Evolutionary conservation across 2,329 filamentous ascomycete genomes (phyloP), one percentile per base, ranked within the genome.

Genomic region (Fusarium ambrosium): DNA sequence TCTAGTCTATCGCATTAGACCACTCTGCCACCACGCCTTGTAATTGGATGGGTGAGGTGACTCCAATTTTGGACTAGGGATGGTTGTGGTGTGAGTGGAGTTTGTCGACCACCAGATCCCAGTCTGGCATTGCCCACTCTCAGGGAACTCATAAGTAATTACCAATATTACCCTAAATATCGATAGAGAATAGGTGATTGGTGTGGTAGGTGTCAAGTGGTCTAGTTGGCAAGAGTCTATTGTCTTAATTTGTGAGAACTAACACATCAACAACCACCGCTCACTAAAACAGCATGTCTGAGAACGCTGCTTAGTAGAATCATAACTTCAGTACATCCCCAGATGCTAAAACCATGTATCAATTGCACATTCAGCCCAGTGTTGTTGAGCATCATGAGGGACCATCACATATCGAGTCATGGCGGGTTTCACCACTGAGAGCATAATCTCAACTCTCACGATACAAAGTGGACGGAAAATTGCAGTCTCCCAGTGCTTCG

Each of bases 1-100:
- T 72, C 70, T 72, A 72, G 70, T 72, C 68, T 72, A 71, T 71
- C 70, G 70, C 68, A 71, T 72, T 72, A 72, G 69, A 72, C 70
- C 70, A 72, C 70, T 72, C 70, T 71, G 70, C 70, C 70, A 72
- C 70, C 68, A 65, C 68, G 70, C 70, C 70, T 72, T 64, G 13
- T 68, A 2, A 71, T 71, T 71, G 63, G 68, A 20, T 71, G 22
- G 4, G 6, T 36, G 9, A 24, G 13, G 2, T 1, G 4, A 8
- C 6, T 16, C 11, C n/a, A 56, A 56, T 64, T 14, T 18, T 10
- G 10, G 16, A 24, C 22, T 59, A 59, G 10, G 55, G 3, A 62
- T 14, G n/a, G 11, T 22, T n/a, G 14, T n/a, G 14, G 18, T 13
- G 18, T 2, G 27, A 27, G 48, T 53, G 24, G 32, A 58, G 55